These are phyloP conservation scores for Fusarium fracticaudum DNA, from an alignment of 2,329 filamentous ascomycete species.

Conservation along the genomic window DNA sequence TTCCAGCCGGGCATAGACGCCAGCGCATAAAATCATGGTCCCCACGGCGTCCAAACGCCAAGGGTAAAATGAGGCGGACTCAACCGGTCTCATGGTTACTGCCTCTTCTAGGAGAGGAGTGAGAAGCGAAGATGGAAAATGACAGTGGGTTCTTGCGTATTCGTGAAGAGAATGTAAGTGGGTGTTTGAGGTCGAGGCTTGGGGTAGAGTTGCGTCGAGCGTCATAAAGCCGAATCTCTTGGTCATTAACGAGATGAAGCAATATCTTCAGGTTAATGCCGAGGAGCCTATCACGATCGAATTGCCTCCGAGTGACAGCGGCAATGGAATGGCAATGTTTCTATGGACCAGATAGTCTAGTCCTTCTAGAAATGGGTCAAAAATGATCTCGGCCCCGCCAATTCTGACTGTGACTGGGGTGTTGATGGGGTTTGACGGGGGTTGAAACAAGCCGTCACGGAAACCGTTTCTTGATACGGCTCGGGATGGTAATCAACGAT, in stretches of 20 bases:
- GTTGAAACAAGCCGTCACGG: slow-evolving; percentile 38
- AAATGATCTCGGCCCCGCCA: slow-evolving; percentile 33
- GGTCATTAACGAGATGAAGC: slow-evolving; percentile 19
- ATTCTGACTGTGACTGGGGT: slow-evolving; percentile 18
- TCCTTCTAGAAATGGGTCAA: slow-evolving; percentile 23
- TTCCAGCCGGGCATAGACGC: slow-evolving; percentile 23
- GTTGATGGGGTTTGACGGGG: slow-evolving; percentile 20
- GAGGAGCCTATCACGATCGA: slow-evolving; percentile 20
- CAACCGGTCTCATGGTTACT: slow-evolving; percentile 14
- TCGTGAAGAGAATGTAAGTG: slow-evolving; percentile 23
- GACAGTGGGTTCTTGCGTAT: slow-evolving; percentile 19
- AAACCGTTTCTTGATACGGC: slow-evolving; percentile 24
- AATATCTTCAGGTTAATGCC: slow-evolving; percentile 22
- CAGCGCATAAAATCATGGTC: slow-evolving; percentile 20
- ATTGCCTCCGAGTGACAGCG: not conserved
- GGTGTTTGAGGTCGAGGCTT: not conserved
- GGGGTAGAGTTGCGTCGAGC: not conserved
- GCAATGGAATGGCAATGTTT: slow-evolving; percentile 1
- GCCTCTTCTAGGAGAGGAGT: slow-evolving; percentile 26
- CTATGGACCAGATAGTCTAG: not conserved
- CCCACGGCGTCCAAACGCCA: not conserved
- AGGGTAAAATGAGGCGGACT: slow-evolving; percentile 23
- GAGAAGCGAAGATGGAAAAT: slow-evolving; percentile 28
- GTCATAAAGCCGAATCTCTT: not conserved
- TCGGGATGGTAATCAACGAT: slow-evolving; percentile 23